Conservation (phyloP, 805 yeast species). For the Priceomyces fermenticarens region DNA sequence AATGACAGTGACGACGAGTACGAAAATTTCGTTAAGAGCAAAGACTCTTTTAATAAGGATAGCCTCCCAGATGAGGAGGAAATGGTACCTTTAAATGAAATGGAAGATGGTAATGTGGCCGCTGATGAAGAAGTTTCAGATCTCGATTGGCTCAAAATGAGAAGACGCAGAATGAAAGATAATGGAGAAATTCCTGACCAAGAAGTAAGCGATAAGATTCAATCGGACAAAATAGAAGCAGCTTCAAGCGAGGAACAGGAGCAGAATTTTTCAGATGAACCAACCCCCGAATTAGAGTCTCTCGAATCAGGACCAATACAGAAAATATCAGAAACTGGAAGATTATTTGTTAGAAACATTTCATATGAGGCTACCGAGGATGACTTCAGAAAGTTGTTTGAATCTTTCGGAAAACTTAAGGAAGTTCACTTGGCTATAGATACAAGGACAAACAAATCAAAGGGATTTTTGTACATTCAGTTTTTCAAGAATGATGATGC, state of each 20-base stretch:
- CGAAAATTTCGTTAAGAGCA: slow-evolving; percentile 39
- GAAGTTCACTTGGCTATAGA: slow-evolving; percentile 94
- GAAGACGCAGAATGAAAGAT: slow-evolving; percentile 64
- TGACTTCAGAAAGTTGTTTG: slow-evolving; percentile 67
- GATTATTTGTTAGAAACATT: slow-evolving; percentile 86
- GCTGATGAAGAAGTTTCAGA: slow-evolving; percentile 61
- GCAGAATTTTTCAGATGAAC: neutral
- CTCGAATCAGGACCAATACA: slow-evolving; percentile 48
- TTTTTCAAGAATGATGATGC: slow-evolving; percentile 73
- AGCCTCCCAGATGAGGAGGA: slow-evolving; percentile 44
- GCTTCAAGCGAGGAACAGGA: slow-evolving; percentile 7
- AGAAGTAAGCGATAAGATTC: slow-evolving; percentile 7
- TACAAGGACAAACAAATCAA: slow-evolving; percentile 83
- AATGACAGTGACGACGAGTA: slow-evolving; percentile 52
- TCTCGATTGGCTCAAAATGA: slow-evolving; percentile 80
- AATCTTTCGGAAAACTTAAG: slow-evolving; percentile 65
- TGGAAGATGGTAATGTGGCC: slow-evolving; percentile 28
- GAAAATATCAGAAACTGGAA: slow-evolving; percentile 65
- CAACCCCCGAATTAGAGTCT: slow-evolving; percentile 14
- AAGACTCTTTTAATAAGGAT: slow-evolving; percentile 18
- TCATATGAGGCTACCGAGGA: slow-evolving; percentile 74
- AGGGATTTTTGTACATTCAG: slow-evolving; percentile 87
- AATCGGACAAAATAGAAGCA: neutral
- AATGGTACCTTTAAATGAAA: slow-evolving; percentile 42
- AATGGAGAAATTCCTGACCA: slow-evolving; percentile 16